Conservation (phyloP, 2,329 filamentous ascomycete species). For the Botryotinia narcissicola region DNA sequence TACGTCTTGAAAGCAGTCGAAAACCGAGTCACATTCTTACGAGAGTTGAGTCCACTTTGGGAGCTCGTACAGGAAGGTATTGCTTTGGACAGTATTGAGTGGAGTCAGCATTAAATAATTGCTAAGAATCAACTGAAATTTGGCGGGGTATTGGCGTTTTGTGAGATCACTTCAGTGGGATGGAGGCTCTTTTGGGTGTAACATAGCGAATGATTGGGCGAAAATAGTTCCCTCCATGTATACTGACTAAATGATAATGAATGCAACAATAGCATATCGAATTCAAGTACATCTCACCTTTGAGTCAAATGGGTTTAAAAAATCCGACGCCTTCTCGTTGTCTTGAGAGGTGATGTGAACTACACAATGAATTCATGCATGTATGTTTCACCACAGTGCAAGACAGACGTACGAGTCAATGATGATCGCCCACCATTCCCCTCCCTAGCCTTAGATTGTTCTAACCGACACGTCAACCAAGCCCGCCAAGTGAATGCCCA, state of each 20-base stretch:
- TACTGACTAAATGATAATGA: slow-evolving; percentile 15
- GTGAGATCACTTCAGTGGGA: slow-evolving; percentile 4
- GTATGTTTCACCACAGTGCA: not conserved
- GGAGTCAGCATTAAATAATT: slow-evolving; percentile 80
- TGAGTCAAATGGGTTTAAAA: not conserved
- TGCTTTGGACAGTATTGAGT: slow-evolving; percentile 93
- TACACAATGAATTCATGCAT: not conserved
- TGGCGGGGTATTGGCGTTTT: slow-evolving; percentile 15
- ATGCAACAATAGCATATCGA: slow-evolving; percentile 14
- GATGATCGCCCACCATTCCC: not conserved
- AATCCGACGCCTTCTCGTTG: too few relatives aligned
- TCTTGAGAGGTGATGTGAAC: not conserved
- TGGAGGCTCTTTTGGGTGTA: slow-evolving; percentile 12
- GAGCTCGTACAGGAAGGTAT: slow-evolving; percentile 96
- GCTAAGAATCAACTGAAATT: slow-evolving; percentile 14
- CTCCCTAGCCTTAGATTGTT: not conserved
- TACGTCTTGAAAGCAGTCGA: slow-evolving; percentile 94
- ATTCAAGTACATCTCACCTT: not conserved
- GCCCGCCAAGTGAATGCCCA: too few relatives aligned
- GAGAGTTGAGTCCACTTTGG: slow-evolving; percentile 94
- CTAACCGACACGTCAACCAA: not conserved
- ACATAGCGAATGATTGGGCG: slow-evolving; percentile 10
- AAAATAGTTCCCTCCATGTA: slow-evolving; percentile 6
- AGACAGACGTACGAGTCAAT: not conserved
- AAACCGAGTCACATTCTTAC: slow-evolving; percentile 86